Evolutionary conservation across 164 flowering plant genomes (phyloP).

Genomic region (Chimonanthus praecox): DNA sequence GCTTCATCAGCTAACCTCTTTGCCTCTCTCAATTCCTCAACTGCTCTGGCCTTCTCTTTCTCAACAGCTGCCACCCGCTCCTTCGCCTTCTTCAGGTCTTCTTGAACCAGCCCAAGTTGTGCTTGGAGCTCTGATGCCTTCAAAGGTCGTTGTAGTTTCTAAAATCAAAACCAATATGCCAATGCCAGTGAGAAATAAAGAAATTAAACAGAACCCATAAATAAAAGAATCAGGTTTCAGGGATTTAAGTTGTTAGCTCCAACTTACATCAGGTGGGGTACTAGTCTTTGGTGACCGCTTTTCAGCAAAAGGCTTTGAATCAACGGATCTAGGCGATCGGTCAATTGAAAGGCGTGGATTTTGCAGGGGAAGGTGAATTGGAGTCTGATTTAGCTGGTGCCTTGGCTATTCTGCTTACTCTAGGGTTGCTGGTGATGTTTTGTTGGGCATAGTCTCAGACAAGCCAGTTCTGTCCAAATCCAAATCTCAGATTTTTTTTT

Average conservation of each 20-base stretch:
- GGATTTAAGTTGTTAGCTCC: neutral
- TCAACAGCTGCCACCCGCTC: slow-evolving; percentile 54
- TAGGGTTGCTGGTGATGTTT: slow-evolving; percentile 65
- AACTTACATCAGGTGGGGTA: slow-evolving; percentile 64
- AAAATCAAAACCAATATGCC: slow-evolving; percentile 15
- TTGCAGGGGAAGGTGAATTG: slow-evolving; percentile 52
- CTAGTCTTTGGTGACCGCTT: slow-evolving; percentile 44
- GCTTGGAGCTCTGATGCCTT: slow-evolving; percentile 70
- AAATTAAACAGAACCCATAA: neutral
- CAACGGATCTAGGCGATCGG: slow-evolving; percentile 57
- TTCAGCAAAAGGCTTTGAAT: slow-evolving; percentile 43
- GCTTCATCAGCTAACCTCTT: slow-evolving; percentile 67
- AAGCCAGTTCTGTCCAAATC: slow-evolving; percentile 53
- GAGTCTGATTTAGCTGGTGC: slow-evolving; percentile 50
- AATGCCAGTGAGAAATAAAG: neutral
- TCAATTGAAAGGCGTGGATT: slow-evolving; percentile 57
- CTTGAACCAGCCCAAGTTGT: slow-evolving; percentile 52
- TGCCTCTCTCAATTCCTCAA: slow-evolving; percentile 71
- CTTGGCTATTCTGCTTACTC: slow-evolving; percentile 42
- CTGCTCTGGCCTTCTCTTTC: slow-evolving; percentile 60
- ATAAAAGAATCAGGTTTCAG: neutral
- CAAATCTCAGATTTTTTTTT: slow-evolving; percentile 8
- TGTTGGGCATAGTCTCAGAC: slow-evolving; percentile 53
- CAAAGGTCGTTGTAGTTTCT: slow-evolving; percentile 52
- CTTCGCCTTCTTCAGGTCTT: slow-evolving; percentile 76